Percentiles rank a stretch among this genome's conserved stretches.
Evolutionary conservation across 352 stramenopile genomes (phyloP).

Genomic region (Globisporangium orthogonon): DNA sequence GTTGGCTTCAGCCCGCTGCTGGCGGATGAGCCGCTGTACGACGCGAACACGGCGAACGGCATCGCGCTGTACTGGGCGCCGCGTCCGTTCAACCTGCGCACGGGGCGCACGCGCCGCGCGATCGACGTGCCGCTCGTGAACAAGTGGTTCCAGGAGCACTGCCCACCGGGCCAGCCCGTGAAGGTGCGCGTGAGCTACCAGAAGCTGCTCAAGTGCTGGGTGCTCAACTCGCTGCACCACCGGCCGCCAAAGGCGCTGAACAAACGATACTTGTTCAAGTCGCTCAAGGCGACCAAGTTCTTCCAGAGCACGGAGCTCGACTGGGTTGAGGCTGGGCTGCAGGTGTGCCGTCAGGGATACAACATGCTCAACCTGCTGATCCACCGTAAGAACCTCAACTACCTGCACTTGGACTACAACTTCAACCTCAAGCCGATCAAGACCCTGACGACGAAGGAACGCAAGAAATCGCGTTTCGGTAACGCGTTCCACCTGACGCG

Average conservation of each 20-base stretch:
- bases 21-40: slow-evolving; percentile 91
- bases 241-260: slow-evolving; percentile 91
- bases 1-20: slow-evolving; percentile 90
- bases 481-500: slow-evolving; percentile 95
- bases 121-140: slow-evolving; percentile 99
- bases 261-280: slow-evolving; percentile 98
- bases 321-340: slow-evolving; percentile 98
- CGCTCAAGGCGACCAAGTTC: slow-evolving; percentile 99
- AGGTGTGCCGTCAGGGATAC: slow-evolving; percentile 98
- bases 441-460: slow-evolving; percentile 99
- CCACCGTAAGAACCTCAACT: slow-evolving; percentile 99
- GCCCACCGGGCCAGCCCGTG: slow-evolving; percentile 95
- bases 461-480: slow-evolving; percentile 98
- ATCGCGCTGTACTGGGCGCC: slow-evolving; percentile 98
- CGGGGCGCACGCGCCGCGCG: slow-evolving; percentile 91
- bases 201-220: slow-evolving; percentile 99
- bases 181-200: slow-evolving; percentile 99
- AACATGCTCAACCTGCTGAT: slow-evolving; percentile 99
- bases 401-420: slow-evolving; percentile 99
- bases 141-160: slow-evolving; percentile 99
- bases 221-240: slow-evolving; percentile 97
- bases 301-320: slow-evolving; percentile 99
- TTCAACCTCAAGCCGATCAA: slow-evolving; percentile 99
- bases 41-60: slow-evolving; percentile 92
- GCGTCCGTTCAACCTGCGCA: slow-evolving; percentile 96